These are phyloP conservation scores for Gaultheria prostrata DNA, from an alignment of 148 eudicot species.

Conservation along the genomic window DNA sequence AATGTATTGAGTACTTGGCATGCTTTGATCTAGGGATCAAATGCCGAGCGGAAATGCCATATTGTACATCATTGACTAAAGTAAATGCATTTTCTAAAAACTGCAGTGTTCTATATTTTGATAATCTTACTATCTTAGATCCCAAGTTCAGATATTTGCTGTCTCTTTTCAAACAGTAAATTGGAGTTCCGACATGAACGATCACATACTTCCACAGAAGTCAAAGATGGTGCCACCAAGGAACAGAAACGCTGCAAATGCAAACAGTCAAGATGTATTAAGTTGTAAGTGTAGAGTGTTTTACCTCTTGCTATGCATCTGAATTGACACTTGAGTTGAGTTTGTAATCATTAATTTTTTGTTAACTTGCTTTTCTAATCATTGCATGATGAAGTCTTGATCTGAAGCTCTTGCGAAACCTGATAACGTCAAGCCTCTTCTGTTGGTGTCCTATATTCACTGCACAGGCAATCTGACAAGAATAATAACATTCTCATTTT, in stretches of 20 bases:
- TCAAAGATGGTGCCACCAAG: slow-evolving; percentile 7
- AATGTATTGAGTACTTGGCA: neutral
- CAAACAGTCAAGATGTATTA: slow-evolving; percentile 9
- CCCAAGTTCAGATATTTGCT: neutral
- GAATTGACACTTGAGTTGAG: neutral
- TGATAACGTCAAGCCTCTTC: neutral
- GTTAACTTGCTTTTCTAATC: neutral
- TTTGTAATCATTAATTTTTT: neutral
- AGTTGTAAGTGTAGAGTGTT: slow-evolving; percentile 12
- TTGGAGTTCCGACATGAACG: neutral
- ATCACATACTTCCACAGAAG: neutral
- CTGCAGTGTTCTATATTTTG: neutral
- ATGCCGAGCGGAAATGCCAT: neutral
- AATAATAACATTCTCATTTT: neutral
- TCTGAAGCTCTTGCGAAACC: neutral
- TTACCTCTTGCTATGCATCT: neutral
- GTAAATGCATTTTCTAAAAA: neutral
- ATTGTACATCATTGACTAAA: neutral
- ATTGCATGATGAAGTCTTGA: neutral
- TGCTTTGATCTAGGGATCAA: neutral
- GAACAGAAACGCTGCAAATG: slow-evolving; percentile 15
- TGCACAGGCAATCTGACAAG: neutral
- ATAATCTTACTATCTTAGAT: neutral
- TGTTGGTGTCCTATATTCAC: neutral
- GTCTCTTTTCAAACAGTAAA: neutral